Conservation (phyloP, 2,329 filamentous ascomycete genomes). For the Nigrospora oryzae region DNA sequence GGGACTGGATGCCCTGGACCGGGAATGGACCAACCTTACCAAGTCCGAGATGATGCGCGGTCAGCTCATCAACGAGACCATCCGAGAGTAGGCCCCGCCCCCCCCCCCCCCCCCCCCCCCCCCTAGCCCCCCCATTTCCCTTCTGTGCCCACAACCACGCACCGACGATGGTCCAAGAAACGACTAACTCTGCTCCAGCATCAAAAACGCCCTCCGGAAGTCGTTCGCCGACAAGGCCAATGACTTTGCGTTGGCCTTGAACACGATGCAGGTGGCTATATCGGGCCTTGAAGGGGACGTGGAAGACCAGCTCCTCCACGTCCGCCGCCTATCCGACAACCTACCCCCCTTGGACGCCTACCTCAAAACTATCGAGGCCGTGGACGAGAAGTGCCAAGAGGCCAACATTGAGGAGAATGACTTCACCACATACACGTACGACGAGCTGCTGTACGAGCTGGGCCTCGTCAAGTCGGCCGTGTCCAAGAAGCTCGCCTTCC, state of each 20-base stretch:
- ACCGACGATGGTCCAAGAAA: no score
- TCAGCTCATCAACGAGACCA: conserved; percentile 95
- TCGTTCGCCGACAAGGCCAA: conserved; percentile 98
- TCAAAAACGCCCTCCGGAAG: conserved; percentile 88
- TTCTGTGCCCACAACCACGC: no score
- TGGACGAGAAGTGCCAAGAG: conserved; percentile 85
- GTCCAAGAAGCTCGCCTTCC: conserved; percentile 90
- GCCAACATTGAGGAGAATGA: conserved; percentile 99
- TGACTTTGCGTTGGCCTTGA: conserved; percentile 90
- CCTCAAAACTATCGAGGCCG: conserved; percentile 73
- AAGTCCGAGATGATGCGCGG: conserved; percentile 81
- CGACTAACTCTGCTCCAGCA: conserved; percentile 40
- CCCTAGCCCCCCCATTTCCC: no score
- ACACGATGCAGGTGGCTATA: conserved; percentile 89
- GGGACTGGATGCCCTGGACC: conserved; percentile 72
- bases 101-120: background rate
- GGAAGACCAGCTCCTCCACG: conserved; percentile 86
- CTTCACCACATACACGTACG: conserved; percentile 98
- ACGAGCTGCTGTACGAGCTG: conserved; percentile 90
- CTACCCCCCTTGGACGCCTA: conserved; percentile 86
- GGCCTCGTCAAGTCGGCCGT: conserved; percentile 86
- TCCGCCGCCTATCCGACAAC: conserved; percentile 75
- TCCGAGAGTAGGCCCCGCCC: conserved; percentile 63
- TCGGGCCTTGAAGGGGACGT: conserved; percentile 96
- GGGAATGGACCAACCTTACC: conserved; percentile 72